Conservation (phyloP, 83 land plant species). For the Picea abies region DNA sequence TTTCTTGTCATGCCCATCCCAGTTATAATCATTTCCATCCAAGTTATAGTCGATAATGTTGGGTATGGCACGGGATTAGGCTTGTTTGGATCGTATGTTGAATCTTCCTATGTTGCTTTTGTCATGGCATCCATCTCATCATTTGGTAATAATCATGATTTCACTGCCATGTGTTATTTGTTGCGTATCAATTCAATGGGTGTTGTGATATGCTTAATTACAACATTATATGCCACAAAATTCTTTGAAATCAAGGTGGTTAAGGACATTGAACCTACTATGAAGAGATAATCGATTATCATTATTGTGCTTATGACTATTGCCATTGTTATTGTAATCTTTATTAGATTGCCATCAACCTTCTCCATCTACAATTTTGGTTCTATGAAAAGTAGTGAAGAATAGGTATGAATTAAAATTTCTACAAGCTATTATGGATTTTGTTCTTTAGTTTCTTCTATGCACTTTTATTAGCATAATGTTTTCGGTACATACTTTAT, state of each 20-base stretch:
- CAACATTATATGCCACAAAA: slow-evolving; percentile 86
- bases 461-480: not conserved
- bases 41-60: slow-evolving; percentile 93
- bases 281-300: slow-evolving; percentile 80
- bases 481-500: not conserved
- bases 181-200: slow-evolving; percentile 75
- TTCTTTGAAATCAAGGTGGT: slow-evolving; percentile 72
- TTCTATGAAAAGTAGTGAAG: slow-evolving; percentile 56
- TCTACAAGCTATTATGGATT: not conserved
- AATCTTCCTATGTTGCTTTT: slow-evolving; percentile 81
- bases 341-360: slow-evolving; percentile 53
- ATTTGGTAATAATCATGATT: slow-evolving; percentile 69
- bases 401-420: slow-evolving; percentile 50
- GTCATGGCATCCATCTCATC: slow-evolving; percentile 88
- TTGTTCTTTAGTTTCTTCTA: not conserved
- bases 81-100: slow-evolving; percentile 77
- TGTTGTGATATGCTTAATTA: slow-evolving; percentile 72
- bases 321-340: slow-evolving; percentile 64
- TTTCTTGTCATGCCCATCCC: slow-evolving; percentile 16
- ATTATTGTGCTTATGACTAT: slow-evolving; percentile 77
- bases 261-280: slow-evolving; percentile 77
- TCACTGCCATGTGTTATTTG: slow-evolving; percentile 79
- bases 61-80: slow-evolving; percentile 37
- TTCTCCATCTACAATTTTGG: slow-evolving; percentile 87
- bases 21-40: slow-evolving; percentile 70